Evolutionary conservation across 140 eudicot species (phyloP).

Genomic region (Ambrosia hybrid): DNA sequence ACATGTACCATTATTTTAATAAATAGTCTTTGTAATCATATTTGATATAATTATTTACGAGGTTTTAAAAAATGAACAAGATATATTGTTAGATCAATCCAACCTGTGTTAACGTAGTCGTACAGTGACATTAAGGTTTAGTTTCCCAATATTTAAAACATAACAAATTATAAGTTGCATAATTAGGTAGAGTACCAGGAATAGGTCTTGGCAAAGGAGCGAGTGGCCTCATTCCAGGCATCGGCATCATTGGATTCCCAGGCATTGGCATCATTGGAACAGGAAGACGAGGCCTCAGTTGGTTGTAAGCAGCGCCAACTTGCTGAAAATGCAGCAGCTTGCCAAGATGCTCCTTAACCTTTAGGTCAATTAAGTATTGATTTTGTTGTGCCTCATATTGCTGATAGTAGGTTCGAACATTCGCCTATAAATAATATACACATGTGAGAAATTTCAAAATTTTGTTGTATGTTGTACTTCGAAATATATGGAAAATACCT

Average conservation of each 20-base stretch:
- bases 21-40: no score
- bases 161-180: neutral
- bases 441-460: neutral
- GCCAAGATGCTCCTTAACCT: conserved; percentile 88
- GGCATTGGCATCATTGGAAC: conserved; percentile 68
- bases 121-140: neutral
- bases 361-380: conserved; percentile 82
- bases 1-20: no score
- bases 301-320: conserved; percentile 63
- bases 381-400: conserved; percentile 83
- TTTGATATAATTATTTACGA: no score
- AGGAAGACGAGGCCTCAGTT: conserved; percentile 70
- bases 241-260: conserved; percentile 41
- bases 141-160: neutral
- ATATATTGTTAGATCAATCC: no score
- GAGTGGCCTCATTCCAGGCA: conserved; percentile 59
- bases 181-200: conserved; percentile 36
- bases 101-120: no score
- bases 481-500: conserved; percentile 41
- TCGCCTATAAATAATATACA: conserved; percentile 57
- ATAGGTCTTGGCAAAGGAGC: conserved; percentile 62
- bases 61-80: no score
- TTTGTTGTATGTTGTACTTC: neutral
- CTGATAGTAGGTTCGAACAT: conserved; percentile 75
- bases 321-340: conserved; percentile 70